These are phyloP conservation scores for Geranomyces variabilis DNA, from an alignment of 192 early-diverging fungal genomes.

Conservation along the genomic window DNA sequence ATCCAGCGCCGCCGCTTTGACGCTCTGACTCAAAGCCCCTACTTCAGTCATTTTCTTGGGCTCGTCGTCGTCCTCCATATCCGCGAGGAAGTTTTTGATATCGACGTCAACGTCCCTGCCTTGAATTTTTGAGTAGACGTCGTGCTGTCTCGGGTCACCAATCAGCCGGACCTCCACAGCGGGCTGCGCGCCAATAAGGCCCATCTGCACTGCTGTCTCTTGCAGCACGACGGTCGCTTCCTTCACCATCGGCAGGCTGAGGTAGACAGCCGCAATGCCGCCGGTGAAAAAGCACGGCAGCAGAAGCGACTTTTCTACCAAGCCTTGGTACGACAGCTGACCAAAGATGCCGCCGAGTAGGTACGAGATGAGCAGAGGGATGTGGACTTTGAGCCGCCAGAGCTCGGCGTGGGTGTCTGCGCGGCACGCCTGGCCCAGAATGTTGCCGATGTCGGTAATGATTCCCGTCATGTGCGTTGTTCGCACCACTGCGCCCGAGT, in stretches of 20 bases:
- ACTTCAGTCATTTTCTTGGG: not conserved
- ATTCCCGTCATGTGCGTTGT: slow-evolving; percentile 68
- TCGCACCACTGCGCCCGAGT: slow-evolving; percentile 56
- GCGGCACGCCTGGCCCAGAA: slow-evolving; percentile 56
- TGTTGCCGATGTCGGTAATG: slow-evolving; percentile 62
- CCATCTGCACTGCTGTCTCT: slow-evolving; percentile 29
- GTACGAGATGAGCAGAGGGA: slow-evolving; percentile 53
- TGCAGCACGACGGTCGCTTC: slow-evolving; percentile 42
- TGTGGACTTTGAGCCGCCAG: slow-evolving; percentile 59
- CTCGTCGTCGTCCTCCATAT: slow-evolving; percentile 35
- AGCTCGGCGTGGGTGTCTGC: slow-evolving; percentile 51
- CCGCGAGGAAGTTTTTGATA: slow-evolving; percentile 42
- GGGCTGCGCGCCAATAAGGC: slow-evolving; percentile 23
- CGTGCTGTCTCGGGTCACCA: slow-evolving; percentile 39
- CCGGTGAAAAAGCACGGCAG: slow-evolving; percentile 54
- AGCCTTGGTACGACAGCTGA: slow-evolving; percentile 34
- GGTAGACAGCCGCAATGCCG: slow-evolving; percentile 44
- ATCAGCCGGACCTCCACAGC: slow-evolving; percentile 38
- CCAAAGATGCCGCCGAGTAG: slow-evolving; percentile 48
- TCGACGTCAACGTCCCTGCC: slow-evolving; percentile 36
- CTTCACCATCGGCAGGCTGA: slow-evolving; percentile 51
- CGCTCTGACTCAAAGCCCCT: slow-evolving; percentile 1
- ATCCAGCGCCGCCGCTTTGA: slow-evolving; percentile 7
- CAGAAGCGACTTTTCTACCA: slow-evolving; percentile 44
- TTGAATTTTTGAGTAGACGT: slow-evolving; percentile 29